phyloP scores from a whole-genome alignment of 108 stramenopile species.

The Bacterosira constricta region DNA sequence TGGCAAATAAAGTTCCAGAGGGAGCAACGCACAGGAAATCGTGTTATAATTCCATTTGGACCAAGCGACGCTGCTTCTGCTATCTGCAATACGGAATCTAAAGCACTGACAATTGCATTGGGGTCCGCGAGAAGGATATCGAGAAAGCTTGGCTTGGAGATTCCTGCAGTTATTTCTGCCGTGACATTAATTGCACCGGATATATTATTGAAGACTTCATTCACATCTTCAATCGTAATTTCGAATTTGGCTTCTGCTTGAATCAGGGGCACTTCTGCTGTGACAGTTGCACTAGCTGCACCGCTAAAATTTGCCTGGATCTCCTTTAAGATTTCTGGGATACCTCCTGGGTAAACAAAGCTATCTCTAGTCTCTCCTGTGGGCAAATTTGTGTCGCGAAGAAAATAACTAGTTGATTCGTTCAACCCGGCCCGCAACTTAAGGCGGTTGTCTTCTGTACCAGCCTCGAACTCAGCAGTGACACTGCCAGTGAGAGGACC shows the following conservation, averaged over 20 bases:
- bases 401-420: slow-evolving; percentile 45
- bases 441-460: slow-evolving; percentile 20
- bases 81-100: slow-evolving; percentile 26
- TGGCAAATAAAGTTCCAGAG: too few relatives aligned
- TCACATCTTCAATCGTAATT: slow-evolving; percentile 20
- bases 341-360: slow-evolving; percentile 1
- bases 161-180: too few relatives aligned
- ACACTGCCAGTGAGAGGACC: slow-evolving; percentile 27
- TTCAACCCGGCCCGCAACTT: slow-evolving; percentile 26
- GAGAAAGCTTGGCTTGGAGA: too few relatives aligned
- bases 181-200: too few relatives aligned
- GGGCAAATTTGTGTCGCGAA: not conserved
- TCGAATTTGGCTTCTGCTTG: slow-evolving; percentile 2
- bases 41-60: slow-evolving; percentile 28
- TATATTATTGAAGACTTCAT: slow-evolving; percentile 6
- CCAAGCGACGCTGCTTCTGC: slow-evolving; percentile 30
- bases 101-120: slow-evolving; percentile 17
- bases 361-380: too few relatives aligned
- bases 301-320: too few relatives aligned
- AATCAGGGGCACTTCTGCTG: not conserved
- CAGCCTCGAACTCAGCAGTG: slow-evolving; percentile 1
- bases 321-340: slow-evolving; percentile 5
- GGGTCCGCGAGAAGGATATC: slow-evolving; percentile 36
- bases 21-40: slow-evolving; percentile 22
- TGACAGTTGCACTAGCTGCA: not conserved